Base-by-base conservation (phyloP, 331 rosid genomes). In the Acacia pycnantha region DNA sequence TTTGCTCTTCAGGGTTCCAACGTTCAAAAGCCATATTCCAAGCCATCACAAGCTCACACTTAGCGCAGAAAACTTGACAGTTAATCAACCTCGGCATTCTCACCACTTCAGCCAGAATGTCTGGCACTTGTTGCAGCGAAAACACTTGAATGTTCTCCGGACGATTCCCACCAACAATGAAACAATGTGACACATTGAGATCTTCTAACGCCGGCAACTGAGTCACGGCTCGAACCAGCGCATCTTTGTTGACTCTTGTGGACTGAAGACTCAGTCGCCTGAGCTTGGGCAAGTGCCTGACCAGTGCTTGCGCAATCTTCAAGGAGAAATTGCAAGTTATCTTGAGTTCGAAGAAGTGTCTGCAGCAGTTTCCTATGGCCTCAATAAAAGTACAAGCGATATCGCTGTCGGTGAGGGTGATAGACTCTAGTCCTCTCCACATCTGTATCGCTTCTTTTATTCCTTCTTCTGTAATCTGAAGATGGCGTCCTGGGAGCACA, bases 401-500 rank as follows among this genome's bases (percentile, higher is more conserved):
- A 26, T 26, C 35, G 15, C 2, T 61, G 33, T 61, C 35, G 1
- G 86, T 53, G 26, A 83, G 11, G 0, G 86, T 84, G 3, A 83
- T 29, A 21, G 83, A 79, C 37, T 79, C 77, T 2, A 84, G 81
- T 0, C 47, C 48, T 27, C 26, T 4, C 83, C 86, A 74, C 5
- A 2, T 24, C 50, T 18, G 37, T 73, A 84, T 66, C 1, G 86
- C 83, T 0, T 1, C 22, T 1, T 33, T 1, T 2, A 73, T 5
- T 66, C 58, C 86, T 10, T 0, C 1, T 6, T 41, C 19, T 40
- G 86, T 19, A 4, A 83, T 8, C 2, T 16, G 1, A 2, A 75
- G 66, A 4, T 61, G 8, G 1, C 37, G 8, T 1, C 4, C 67
- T 31, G 86, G 77, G 8, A 83, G 58, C 13, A 83, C 77, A 7